A percentile compares a stretch with the other conserved stretches of the same genome.
phyloP scores from a whole-genome alignment of 352 stramenopile species.

The Nothophytophthora sp. region DNA sequence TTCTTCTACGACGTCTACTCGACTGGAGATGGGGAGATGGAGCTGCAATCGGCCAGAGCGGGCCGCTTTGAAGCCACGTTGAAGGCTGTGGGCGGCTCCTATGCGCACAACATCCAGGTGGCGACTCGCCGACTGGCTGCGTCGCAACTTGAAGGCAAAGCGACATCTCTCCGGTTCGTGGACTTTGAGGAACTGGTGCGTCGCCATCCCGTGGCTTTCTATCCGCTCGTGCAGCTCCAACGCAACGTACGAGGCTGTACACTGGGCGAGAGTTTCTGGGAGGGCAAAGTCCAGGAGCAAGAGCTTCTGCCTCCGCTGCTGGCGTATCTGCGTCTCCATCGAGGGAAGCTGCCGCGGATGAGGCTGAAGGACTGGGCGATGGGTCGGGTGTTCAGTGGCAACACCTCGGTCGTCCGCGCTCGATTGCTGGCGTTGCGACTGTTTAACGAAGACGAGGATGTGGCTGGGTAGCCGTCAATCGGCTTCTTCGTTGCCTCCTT shows the following conservation, averaged over 20 bases:
- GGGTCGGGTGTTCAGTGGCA: slow-evolving; percentile 24
- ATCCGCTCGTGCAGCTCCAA: slow-evolving; percentile 53
- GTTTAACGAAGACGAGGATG: slow-evolving; percentile 28
- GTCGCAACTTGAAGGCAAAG: slow-evolving; percentile 16
- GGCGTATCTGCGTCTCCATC: slow-evolving; percentile 36
- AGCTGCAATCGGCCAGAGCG: slow-evolving; percentile 29
- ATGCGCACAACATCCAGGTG: slow-evolving; percentile 45
- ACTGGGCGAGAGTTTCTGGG: slow-evolving; percentile 54
- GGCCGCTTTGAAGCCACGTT: slow-evolving; percentile 40
- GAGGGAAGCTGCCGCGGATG: slow-evolving; percentile 37
- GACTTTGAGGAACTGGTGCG: slow-evolving; percentile 55
- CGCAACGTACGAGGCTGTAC: slow-evolving; percentile 35
- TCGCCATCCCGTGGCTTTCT: slow-evolving; percentile 54
- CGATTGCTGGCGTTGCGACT: slow-evolving; percentile 35
- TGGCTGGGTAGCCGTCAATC: too few species aligned
- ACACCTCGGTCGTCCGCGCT: slow-evolving; percentile 28
- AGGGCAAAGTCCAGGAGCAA: slow-evolving; percentile 46
- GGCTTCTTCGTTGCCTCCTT: not conserved
- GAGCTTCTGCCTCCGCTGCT: slow-evolving; percentile 34
- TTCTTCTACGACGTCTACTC: slow-evolving; percentile 65
- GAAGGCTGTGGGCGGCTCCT: slow-evolving; percentile 40
- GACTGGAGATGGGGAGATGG: slow-evolving; percentile 23
- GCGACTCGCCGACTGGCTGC: slow-evolving; percentile 40
- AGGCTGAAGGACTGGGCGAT: slow-evolving; percentile 37
- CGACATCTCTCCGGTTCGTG: slow-evolving; percentile 35